Conservation (phyloP, 768 basidiomycete species). For the Boletus reticulatus region DNA sequence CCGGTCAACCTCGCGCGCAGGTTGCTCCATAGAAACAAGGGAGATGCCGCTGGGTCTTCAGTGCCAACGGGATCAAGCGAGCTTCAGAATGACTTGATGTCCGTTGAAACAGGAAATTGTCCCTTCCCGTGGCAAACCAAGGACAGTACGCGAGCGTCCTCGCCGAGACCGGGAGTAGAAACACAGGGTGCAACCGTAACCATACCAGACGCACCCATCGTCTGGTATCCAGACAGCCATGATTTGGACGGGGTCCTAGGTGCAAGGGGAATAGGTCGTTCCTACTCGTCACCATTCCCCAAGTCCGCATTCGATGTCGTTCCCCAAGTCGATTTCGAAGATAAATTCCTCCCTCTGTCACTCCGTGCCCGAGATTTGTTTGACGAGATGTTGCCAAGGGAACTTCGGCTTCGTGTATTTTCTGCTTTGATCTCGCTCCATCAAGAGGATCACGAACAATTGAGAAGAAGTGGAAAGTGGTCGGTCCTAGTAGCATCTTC, state of each 20-base stretch:
- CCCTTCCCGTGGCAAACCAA: conserved; percentile 45
- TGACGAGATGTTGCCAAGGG: conserved; percentile 67
- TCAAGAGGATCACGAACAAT: conserved; percentile 53
- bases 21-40: conserved; percentile 46
- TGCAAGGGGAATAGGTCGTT: conserved; percentile 52
- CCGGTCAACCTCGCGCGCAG: conserved; percentile 56
- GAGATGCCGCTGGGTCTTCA: conserved; percentile 15
- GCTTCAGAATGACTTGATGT: conserved; percentile 16
- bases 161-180: conserved; percentile 12
- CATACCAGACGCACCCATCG: conserved; percentile 2
- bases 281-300: conserved; percentile 64
- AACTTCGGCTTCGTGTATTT: conserved; percentile 64
- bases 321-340: conserved; percentile 41
- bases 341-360: conserved; percentile 52
- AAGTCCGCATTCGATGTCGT: conserved; percentile 60
- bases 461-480: conserved; percentile 51
- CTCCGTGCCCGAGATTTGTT: conserved; percentile 52
- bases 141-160: conserved; percentile 18
- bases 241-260: conserved; percentile 16
- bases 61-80: conserved; percentile 1
- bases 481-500: conserved; percentile 59
- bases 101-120: conserved; percentile 33
- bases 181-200: conserved; percentile 7
- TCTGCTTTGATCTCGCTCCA: conserved; percentile 53
- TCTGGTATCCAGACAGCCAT: conserved; percentile 16